Evolutionary conservation across 306 rosid genomes (phyloP), one percentile per base, ranked within the genome.

Genomic region (Castanopsis chinensis): DNA sequence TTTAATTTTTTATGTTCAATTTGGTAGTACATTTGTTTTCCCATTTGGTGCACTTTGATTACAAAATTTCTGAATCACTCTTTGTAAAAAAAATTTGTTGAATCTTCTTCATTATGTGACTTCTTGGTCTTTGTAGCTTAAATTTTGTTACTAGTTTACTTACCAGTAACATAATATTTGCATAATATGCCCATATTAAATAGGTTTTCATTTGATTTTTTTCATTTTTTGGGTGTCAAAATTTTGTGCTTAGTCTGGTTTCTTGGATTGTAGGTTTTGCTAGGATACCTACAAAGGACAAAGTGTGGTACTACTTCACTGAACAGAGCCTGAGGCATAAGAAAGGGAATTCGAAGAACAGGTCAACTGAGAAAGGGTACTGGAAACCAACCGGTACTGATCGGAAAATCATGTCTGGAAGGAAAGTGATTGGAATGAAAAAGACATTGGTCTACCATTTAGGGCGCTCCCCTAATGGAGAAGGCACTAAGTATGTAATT

Each of bases 311-410:
- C 88, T 96, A 93, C 89, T 91, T 96, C 86, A 91, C 98, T 81
- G 92, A 96, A 0, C 96, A 89, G 88, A 97, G 90, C 82, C 78
- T 90, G 15, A 96, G 93, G 89, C 93, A 96, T 65, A 97, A 96
- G 14, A 96, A 91, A 65, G 99, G 99, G 20, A 83, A 88, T 83
- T 73, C 97, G 65, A 86, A 89, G 84, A 93, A 96, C 85, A 82
- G 99, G 81, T 98, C 99, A 51, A 96, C 99, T 4, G 60, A 0
- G 64, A 84, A 79, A 19, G 99, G 99, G 55, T 96, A 88, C 53
- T 96, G 98, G 98, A 96, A 96, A 82, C 97, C 99, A 13, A 96
- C 99, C 0, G 99, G 99, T 3, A 96, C 89, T 78, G 99, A 96
- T 90, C 93, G 99, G 5, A 86, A n/a, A 80, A 93, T 96, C 41